Percentiles rank a stretch among this genome's conserved stretches.
phyloP scores from a whole-genome alignment of 768 basidiomycete genomes.

The Cytidiella melzeri region DNA sequence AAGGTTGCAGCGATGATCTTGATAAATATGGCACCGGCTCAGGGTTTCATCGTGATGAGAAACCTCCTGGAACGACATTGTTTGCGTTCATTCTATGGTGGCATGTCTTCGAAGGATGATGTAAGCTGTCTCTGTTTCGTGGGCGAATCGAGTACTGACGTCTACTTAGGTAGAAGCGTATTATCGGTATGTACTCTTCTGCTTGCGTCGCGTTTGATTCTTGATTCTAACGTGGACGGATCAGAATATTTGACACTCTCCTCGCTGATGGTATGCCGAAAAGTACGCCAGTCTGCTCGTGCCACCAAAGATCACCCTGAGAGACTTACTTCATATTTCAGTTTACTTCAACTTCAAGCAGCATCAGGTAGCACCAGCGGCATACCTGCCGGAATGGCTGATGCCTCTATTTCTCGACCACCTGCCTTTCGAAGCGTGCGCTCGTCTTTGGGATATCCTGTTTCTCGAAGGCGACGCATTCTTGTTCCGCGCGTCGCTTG shows the following conservation, averaged over 20 bases:
- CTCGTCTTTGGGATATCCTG: constrained; percentile 84
- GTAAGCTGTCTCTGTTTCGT: constrained; percentile 40
- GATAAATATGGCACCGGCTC: constrained; percentile 69
- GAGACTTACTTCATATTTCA: constrained; percentile 24
- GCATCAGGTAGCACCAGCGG: constrained; percentile 79
- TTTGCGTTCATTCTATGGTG: constrained; percentile 80
- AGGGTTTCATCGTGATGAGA: constrained; percentile 77
- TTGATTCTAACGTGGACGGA: constrained; percentile 15
- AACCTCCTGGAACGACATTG: constrained; percentile 85
- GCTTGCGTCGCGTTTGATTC: neutral
- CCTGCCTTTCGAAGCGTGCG: constrained; percentile 87
- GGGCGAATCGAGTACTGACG: constrained; percentile 11
- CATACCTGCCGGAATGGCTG: constrained; percentile 83
- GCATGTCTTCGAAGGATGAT: constrained; percentile 62
- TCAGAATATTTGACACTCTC: constrained; percentile 86
- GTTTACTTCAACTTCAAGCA: constrained; percentile 96
- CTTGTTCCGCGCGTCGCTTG: constrained; percentile 79
- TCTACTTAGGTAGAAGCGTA: constrained; percentile 75
- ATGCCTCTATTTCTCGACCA: constrained; percentile 77
- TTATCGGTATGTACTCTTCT: constrained; percentile 57
- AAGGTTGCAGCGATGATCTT: constrained; percentile 84
- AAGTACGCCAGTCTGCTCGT: constrained; percentile 41
- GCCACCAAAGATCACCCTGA: neutral
- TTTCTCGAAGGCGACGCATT: constrained; percentile 89
- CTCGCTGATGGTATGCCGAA: constrained; percentile 93